These are phyloP conservation scores for Cladosporium sp. DNA, from an alignment of 2,329 filamentous ascomycete genomes.

Conservation along the genomic window DNA sequence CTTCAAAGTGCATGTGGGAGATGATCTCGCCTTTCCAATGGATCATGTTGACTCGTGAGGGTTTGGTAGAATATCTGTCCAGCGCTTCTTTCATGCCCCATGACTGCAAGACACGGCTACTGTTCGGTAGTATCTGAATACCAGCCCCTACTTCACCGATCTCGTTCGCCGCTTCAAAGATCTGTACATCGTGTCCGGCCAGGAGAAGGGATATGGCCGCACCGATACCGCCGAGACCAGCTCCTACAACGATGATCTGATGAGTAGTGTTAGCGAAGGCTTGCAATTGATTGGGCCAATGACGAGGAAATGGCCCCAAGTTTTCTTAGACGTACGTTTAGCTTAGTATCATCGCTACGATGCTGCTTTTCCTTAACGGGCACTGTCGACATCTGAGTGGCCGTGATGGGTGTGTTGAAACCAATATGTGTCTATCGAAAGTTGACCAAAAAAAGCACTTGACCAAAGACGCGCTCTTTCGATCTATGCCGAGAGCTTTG, in stretches of 20 bases:
- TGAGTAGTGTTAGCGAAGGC: neutral
- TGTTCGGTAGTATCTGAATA: constrained; percentile 50
- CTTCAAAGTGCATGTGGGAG: constrained; percentile 45
- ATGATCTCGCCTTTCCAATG: constrained; percentile 52
- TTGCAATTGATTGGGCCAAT: neutral
- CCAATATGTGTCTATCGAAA: too few relatives aligned
- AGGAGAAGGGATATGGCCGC: constrained; percentile 46
- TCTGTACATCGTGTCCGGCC: constrained; percentile 44
- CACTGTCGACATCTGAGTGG: neutral
- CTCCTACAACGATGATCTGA: constrained; percentile 52
- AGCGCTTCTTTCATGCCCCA: constrained; percentile 47
- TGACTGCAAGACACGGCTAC: constrained; percentile 44
- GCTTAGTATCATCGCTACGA: neutral
- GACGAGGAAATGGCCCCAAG: neutral
- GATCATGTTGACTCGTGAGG: constrained; percentile 45
- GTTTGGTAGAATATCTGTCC: constrained; percentile 39
- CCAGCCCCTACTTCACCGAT: constrained; percentile 50
- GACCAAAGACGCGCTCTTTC: too few relatives aligned
- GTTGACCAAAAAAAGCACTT: too few relatives aligned
- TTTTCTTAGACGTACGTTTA: neutral
- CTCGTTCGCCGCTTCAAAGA: constrained; percentile 46
- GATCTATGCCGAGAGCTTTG: too few relatives aligned
- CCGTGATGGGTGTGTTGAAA: too few relatives aligned
- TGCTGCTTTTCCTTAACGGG: neutral
- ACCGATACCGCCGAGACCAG: constrained; percentile 52